Percentiles rank a stretch among this genome's conserved stretches.
phyloP scores from a whole-genome alignment of 1,284 basidiomycete species.

The Vanrija humicola region DNA sequence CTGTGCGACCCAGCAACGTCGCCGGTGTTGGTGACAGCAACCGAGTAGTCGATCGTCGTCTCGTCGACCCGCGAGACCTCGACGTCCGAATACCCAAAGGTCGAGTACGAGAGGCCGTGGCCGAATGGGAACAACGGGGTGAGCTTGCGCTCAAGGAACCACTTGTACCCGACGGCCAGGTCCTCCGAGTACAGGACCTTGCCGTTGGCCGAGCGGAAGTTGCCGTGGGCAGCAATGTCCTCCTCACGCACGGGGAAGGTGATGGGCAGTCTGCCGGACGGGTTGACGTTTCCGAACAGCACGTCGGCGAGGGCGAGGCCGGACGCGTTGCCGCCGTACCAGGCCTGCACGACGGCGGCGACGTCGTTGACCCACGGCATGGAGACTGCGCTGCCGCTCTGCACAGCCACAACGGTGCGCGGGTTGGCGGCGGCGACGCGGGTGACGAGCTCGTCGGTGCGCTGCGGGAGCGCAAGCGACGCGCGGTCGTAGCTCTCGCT shows the following conservation, averaged over 20 bases:
- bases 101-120: slow-evolving; percentile 77
- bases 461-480: slow-evolving; percentile 47
- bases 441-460: slow-evolving; percentile 60
- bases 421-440: slow-evolving; percentile 65
- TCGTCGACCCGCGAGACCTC: no score
- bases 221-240: slow-evolving; percentile 65
- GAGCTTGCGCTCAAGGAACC: slow-evolving; percentile 64
- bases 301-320: slow-evolving; percentile 76
- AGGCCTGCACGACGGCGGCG: slow-evolving; percentile 64
- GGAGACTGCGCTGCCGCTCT: slow-evolving; percentile 65
- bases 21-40: slow-evolving; percentile 47
- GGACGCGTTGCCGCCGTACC: slow-evolving; percentile 77
- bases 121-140: slow-evolving; percentile 71
- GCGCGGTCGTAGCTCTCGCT: slow-evolving; percentile 48
- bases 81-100: slow-evolving; percentile 56
- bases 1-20: slow-evolving; percentile 36
- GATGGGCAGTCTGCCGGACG: slow-evolving; percentile 69
- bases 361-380: slow-evolving; percentile 70
- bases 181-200: slow-evolving; percentile 58
- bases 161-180: slow-evolving; percentile 63
- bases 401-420: slow-evolving; percentile 71
- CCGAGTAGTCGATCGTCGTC: neutral
- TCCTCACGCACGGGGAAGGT: slow-evolving; percentile 68
- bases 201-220: slow-evolving; percentile 59
- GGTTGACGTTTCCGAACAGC: slow-evolving; percentile 70